Evolutionary conservation across 2,329 filamentous ascomycete species (phyloP).

Genomic region (Fusarium phyllophilum): DNA sequence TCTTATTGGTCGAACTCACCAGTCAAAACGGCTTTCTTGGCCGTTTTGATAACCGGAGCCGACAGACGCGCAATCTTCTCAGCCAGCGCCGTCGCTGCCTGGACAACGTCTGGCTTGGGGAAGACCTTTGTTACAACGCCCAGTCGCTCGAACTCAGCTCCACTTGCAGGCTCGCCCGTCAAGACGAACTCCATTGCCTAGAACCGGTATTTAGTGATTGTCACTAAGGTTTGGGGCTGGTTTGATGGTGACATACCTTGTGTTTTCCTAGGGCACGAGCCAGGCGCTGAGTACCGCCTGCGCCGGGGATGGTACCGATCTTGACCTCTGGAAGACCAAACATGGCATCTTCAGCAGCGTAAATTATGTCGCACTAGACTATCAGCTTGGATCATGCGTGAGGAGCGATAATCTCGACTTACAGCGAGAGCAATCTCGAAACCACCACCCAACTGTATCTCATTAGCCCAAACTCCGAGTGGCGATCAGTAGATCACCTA

Average conservation of each 20-base stretch:
- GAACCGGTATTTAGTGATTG: not conserved
- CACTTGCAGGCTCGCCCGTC: conserved; percentile 29
- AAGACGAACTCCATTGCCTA: conserved; percentile 34
- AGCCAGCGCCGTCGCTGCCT: conserved; percentile 7
- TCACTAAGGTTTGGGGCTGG: not conserved
- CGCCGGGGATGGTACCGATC: conserved; percentile 49
- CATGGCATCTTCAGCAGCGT: conserved; percentile 44
- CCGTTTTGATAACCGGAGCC: conserved; percentile 18
- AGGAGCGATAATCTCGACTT: not conserved
- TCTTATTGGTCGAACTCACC: not conserved
- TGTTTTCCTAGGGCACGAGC: conserved; percentile 47
- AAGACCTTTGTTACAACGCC: conserved; percentile 31
- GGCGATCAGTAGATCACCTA: conserved; percentile 4
- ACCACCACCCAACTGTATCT: conserved; percentile 23
- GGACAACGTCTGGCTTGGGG: conserved; percentile 19
- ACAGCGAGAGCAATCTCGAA: conserved; percentile 36
- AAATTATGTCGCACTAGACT: conserved; percentile 48
- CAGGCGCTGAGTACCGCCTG: conserved; percentile 48
- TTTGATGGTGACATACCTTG: conserved; percentile 34
- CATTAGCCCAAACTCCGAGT: not conserved
- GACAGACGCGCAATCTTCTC: conserved; percentile 28
- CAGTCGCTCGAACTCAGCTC: conserved; percentile 24
- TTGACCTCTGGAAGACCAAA: conserved; percentile 51
- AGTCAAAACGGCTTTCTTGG: conserved; percentile 33
- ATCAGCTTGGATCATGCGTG: not conserved